A percentile compares a stretch with the other conserved stretches of the same genome.
Evolutionary conservation across 352 stramenopile genomes (phyloP).

Genomic region (Thalassiosira livingstoniorum): DNA sequence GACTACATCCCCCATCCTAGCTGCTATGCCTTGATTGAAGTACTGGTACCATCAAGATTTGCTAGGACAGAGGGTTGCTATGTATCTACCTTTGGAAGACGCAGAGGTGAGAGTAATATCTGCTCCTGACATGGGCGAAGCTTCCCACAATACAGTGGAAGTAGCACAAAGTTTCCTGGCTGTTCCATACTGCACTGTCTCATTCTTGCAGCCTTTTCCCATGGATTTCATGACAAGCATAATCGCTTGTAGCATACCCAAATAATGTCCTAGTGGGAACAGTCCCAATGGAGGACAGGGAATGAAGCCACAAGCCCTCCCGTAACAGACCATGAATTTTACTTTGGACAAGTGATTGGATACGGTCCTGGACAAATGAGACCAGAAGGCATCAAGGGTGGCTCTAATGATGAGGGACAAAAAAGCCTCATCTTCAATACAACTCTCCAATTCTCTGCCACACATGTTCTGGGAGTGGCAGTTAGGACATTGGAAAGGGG

Average conservation of each 20-base stretch:
- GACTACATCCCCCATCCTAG: constrained; percentile 15
- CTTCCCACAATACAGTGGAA: constrained; percentile 32
- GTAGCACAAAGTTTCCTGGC: constrained; percentile 12
- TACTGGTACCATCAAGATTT: constrained; percentile 27
- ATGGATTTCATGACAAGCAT: constrained; percentile 17
- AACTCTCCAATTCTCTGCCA: neutral
- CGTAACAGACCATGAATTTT: constrained; percentile 3
- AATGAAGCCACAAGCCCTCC: neutral
- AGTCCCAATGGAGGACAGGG: constrained; percentile 1
- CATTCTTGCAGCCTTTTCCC: constrained; percentile 8
- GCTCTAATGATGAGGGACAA: neutral
- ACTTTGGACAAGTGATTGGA: neutral
- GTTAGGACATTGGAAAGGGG: constrained; percentile 18
- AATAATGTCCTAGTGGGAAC: neutral
- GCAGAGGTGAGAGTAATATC: constrained; percentile 31
- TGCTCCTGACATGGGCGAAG: constrained; percentile 7
- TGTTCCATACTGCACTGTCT: constrained; percentile 13
- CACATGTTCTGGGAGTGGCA: too few species aligned
- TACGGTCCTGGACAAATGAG: neutral
- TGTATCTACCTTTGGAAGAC: neutral
- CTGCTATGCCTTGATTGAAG: constrained; percentile 3
- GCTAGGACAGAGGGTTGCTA: constrained; percentile 27
- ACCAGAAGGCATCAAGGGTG: constrained; percentile 9
- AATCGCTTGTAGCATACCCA: constrained; percentile 9
- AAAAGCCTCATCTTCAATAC: constrained; percentile 4